Evolutionary conservation across 2,329 filamentous ascomycete genomes (phyloP), one percentile per base, ranked within the genome.

Genomic region (Cytospora paraplurivora): DNA sequence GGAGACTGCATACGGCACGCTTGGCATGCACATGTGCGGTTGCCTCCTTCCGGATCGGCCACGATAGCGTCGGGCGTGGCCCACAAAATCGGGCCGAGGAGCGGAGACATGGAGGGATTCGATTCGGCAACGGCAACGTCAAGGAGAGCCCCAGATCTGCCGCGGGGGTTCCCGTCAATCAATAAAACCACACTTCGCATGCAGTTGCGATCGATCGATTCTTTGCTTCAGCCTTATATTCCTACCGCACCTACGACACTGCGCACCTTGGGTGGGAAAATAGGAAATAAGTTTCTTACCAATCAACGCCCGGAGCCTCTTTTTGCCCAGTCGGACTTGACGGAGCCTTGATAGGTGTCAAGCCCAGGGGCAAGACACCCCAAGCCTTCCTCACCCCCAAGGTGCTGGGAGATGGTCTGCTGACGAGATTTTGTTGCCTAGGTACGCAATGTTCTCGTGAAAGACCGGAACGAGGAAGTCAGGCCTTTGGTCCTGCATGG

Each of bases 401-500:
- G n/a, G 17, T 44, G 10, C 6, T 17, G 19, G 17, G 2, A 44
- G 17, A 19, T 44, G 27, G 27, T 27, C 27, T 27, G 10, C 7
- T 47, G n/a, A 21, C 12, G n/a, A 47, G 27, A 27, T 27, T 27
- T 27, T 21, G 44, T 11, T 54, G 49, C 32, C 13, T 12, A 53
- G 38, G 15, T 32, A 44, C 58, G 38, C 51, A 49, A 49, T 49
- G 51, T 49, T 33, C 37, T 19, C 49, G 44, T 44, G 58, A 51
- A 37, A 21, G 32, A 52, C 49, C 50, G 38, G 32, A 53, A 44
- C 51, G 58, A 35, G 17, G 33, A 38, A 35, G 19, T 44, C 59
- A 61, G 59, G 59, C 51, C 44, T 55, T 33, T 53, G 37, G 51
- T 60, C 51, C 51, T 59, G 58, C 56, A 60, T 60, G 50, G 37